Evolutionary conservation across 495 filamentous ascomycete species (phyloP).

Genomic region (Aspergillus ellipticus): DNA sequence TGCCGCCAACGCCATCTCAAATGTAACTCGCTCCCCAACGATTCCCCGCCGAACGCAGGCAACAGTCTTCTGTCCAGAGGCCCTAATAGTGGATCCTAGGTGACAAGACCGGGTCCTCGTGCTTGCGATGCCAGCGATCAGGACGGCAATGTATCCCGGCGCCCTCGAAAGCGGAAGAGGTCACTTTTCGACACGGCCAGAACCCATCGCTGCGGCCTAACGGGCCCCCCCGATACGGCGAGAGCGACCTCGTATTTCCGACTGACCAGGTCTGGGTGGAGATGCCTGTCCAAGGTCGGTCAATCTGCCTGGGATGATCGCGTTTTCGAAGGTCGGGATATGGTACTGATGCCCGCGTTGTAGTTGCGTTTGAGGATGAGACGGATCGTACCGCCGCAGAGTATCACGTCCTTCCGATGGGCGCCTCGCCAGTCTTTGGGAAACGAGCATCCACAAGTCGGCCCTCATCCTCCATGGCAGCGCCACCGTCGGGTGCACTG

Average conservation of each 20-base stretch:
- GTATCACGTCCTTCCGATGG: slow-evolving; percentile 33
- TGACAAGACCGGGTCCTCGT: slow-evolving; percentile 41
- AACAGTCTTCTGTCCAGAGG: neutral
- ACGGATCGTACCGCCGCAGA: slow-evolving; percentile 41
- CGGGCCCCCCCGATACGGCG: slow-evolving; percentile 42
- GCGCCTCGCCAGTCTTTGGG: slow-evolving; percentile 13
- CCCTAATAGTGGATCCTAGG: slow-evolving; percentile 21
- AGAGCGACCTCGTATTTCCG: slow-evolving; percentile 39
- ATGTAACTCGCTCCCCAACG: slow-evolving; percentile 25
- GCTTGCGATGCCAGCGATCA: slow-evolving; percentile 42
- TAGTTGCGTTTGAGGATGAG: slow-evolving; percentile 42
- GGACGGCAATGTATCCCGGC: slow-evolving; percentile 41
- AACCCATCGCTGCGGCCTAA: slow-evolving; percentile 39
- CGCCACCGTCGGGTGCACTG: slow-evolving; percentile 18
- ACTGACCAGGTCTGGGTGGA: slow-evolving; percentile 38
- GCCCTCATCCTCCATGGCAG: slow-evolving; percentile 26
- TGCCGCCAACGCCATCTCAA: slow-evolving; percentile 47
- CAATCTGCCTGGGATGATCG: neutral
- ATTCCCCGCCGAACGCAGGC: neutral
- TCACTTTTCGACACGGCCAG: slow-evolving; percentile 44
- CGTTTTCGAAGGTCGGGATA: neutral
- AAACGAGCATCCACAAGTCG: slow-evolving; percentile 26
- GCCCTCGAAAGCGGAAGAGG: slow-evolving; percentile 37
- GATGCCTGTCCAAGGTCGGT: slow-evolving; percentile 31
- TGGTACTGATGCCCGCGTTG: neutral